These are phyloP conservation scores for Polyrhizophydium stewartii DNA, from an alignment of 371 early-diverging fungal genomes.

Conservation along the genomic window DNA sequence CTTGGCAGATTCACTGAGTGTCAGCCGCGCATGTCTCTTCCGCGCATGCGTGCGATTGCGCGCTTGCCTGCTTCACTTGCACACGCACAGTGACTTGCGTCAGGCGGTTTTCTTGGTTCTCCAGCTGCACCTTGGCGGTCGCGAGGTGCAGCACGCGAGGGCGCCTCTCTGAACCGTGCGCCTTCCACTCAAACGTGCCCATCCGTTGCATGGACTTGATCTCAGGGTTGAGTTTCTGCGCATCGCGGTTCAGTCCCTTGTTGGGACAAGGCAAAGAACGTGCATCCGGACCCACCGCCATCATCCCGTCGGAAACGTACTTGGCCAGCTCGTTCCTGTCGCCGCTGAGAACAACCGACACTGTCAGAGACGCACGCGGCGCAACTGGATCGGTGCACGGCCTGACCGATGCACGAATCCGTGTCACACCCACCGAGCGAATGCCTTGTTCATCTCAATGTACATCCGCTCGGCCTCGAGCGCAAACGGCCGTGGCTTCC, in stretches of 20 bases:
- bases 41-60: background rate
- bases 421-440: slow-evolving; percentile 16
- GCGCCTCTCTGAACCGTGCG: slow-evolving; percentile 12
- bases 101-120: slow-evolving; percentile 2
- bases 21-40: too few species aligned
- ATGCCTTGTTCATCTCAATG: slow-evolving; percentile 22
- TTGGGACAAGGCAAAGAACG: background rate
- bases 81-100: slow-evolving; percentile 17
- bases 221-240: slow-evolving; percentile 15
- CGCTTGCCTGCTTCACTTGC: slow-evolving; percentile 15
- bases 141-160: slow-evolving; percentile 9
- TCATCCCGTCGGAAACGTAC: slow-evolving; percentile 15
- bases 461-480: slow-evolving; percentile 19
- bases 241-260: background rate
- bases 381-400: too few species aligned
- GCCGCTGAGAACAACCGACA: slow-evolving; percentile 5
- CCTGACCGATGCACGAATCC: too few species aligned
- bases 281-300: slow-evolving; percentile 9
- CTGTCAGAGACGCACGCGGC: background rate
- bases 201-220: slow-evolving; percentile 6
- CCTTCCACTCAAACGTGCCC: slow-evolving; percentile 12
- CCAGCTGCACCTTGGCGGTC: slow-evolving; percentile 10
- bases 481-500: slow-evolving; percentile 12
- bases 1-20: slow-evolving; percentile 3
- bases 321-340: slow-evolving; percentile 2